A percentile compares a stretch with the other conserved stretches of the same genome.
These are phyloP conservation scores for Pneumocystis jirovecii DNA, from an alignment of 1,139 yeast genomes.

Conservation along the genomic window DNA sequence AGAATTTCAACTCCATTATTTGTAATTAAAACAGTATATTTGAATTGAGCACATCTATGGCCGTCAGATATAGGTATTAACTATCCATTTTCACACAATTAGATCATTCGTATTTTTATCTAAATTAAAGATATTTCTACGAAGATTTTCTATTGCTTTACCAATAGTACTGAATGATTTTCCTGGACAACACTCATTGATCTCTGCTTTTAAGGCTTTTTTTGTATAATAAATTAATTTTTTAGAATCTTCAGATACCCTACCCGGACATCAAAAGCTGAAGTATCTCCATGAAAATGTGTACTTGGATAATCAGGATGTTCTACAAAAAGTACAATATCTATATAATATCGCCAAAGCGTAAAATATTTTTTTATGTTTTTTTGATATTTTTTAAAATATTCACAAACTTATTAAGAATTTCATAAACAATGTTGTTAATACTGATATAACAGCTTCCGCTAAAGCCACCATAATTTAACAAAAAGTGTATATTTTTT, in stretches of 20 bases:
- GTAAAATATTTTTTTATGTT: not conserved
- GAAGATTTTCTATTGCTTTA: not conserved
- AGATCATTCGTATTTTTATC: not conserved
- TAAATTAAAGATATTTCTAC: not conserved
- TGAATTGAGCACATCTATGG: not conserved
- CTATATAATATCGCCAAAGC: not conserved
- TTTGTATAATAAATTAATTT: not conserved
- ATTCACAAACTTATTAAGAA: not conserved
- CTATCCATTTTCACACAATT: not conserved
- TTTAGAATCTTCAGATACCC: not conserved
- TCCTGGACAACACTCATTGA: not conserved
- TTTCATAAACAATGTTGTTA: not conserved
- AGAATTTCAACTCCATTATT: slow-evolving; percentile 1
- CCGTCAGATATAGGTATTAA: not conserved
- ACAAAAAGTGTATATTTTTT: not conserved
- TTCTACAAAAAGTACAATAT: not conserved
- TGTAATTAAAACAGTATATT: slow-evolving; percentile 1
- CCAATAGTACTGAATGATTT: not conserved
- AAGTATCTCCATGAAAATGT: not conserved
- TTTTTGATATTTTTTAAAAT: not conserved
- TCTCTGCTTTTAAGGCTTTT: not conserved
- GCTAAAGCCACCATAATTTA: not conserved
- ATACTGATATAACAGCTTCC: not conserved
- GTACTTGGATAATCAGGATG: not conserved
- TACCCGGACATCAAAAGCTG: slow-evolving; percentile 1